Percentiles rank a stretch among this genome's conserved stretches.
Evolutionary conservation across 257 asterid species (phyloP).

Genomic region (Gentiana dahurica): DNA sequence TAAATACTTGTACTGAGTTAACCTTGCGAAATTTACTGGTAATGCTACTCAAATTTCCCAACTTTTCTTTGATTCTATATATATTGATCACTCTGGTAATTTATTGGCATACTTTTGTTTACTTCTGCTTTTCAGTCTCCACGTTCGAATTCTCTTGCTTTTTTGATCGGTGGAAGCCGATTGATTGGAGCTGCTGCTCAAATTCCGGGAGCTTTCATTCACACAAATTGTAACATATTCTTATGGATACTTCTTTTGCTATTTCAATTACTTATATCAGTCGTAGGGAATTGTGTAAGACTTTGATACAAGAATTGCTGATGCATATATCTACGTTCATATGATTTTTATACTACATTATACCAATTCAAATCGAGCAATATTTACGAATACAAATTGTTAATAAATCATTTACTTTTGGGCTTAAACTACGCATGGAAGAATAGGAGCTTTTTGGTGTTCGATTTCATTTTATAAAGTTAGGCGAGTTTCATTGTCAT

Average conservation of each 20-base stretch:
- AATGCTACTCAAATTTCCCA: slow-evolving; percentile 4
- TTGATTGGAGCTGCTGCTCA: slow-evolving; percentile 20
- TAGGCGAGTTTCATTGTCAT: no score
- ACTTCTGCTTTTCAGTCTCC: slow-evolving; percentile 21
- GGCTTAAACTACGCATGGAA: no score
- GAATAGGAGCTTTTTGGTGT: no score
- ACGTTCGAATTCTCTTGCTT: slow-evolving; percentile 19
- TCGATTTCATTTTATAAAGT: no score
- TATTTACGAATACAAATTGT: no score
- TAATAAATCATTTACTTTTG: no score
- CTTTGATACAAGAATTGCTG: not conserved
- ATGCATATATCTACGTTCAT: not conserved
- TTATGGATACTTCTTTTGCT: not conserved
- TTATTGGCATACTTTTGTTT: not conserved
- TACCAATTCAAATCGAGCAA: not conserved
- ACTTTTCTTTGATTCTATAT: not conserved
- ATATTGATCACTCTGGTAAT: not conserved
- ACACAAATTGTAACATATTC: slow-evolving; percentile 37
- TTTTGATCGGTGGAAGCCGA: slow-evolving; percentile 19
- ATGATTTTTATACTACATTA: not conserved
- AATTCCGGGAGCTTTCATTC: slow-evolving; percentile 25
- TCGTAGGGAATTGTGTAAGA: not conserved
- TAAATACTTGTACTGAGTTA: slow-evolving; percentile 26
- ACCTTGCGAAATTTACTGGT: slow-evolving; percentile 34
- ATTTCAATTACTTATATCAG: not conserved